Evolutionary conservation across 139 green algal species (phyloP), one percentile per base, ranked within the genome.

Genomic region (Micromonas pusilla): DNA sequence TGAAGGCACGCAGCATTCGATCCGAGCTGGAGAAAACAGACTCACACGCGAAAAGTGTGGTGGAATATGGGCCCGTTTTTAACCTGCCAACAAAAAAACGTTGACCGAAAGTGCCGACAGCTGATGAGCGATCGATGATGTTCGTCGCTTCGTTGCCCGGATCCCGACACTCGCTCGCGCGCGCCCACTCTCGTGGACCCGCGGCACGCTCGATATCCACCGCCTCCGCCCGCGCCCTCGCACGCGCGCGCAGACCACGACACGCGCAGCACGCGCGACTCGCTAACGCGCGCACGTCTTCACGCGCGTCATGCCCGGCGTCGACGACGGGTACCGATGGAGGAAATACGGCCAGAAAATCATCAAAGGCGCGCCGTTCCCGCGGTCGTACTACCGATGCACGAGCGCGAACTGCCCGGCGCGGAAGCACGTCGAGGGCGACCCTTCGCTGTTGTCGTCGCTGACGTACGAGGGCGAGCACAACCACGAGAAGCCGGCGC

Each of bases 341-440:
- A 74, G 84, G 28, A 88, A 88, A 60, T 88, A 88, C 66, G 84
- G 84, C 34, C 84, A 88, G 78, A 88, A 88, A 52, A 36, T 79
- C 13, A 83, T 88, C 71, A 86, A 87, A 54, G 82, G 75, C 52
- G 82, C 79, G 21, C 33, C 52, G 31, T 70, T 78, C 76, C 79
- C 79, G 32, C 70, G 82, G 62, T 82, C 32, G 20, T 88, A 88
- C 67, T 88, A 88, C 78, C 85, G 87, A 71, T 88, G 84, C 79
- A 88, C 84, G 0, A 31, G 20, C 6, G 31, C 66, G 0, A 66
- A 65, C 28, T 88, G 84, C 65, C 64, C 64, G 5, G 84, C 85
- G 63, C 68, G 82, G 2, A 88, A 88, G 79, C 72, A 88, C 52
- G 82, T 87, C 19, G 84, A 88, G 74, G 66, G 79, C 38, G 86